Conservation (phyloP, 2,329 filamentous ascomycete species). For the Verticillium longisporum region DNA sequence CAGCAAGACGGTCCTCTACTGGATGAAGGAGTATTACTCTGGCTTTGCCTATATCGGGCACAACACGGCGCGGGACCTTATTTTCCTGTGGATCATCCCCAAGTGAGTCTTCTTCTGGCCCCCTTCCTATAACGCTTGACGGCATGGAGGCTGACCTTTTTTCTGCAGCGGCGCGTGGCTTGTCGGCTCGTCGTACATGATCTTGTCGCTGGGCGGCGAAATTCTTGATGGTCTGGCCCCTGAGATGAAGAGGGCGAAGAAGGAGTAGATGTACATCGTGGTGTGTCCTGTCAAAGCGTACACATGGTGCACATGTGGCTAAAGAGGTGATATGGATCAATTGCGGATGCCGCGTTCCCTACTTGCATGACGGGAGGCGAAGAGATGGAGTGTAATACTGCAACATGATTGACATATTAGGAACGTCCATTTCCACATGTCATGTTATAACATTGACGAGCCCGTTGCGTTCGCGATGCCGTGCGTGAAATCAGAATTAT, state of each 20-base stretch:
- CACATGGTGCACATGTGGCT: no score
- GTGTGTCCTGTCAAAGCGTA: not conserved
- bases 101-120: slow-evolving; percentile 36
- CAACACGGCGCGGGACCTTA: slow-evolving; percentile 35
- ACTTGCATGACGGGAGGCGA: no score
- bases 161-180: slow-evolving; percentile 46
- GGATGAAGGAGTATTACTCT: slow-evolving; percentile 50
- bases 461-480: no score
- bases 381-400: no score
- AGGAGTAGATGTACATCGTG: slow-evolving; percentile 22
- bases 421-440: no score
- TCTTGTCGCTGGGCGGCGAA: slow-evolving; percentile 39
- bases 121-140: not conserved
- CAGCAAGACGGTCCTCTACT: slow-evolving; percentile 56
- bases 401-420: no score
- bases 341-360: no score
- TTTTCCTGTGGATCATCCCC: slow-evolving; percentile 51
- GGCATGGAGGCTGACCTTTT: not conserved
- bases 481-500: no score
- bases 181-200: slow-evolving; percentile 44
- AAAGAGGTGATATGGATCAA: no score
- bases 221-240: slow-evolving; percentile 38
- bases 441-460: no score
- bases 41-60: slow-evolving; percentile 52
- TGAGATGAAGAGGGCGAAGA: slow-evolving; percentile 29